Evolutionary conservation across 768 basidiomycete species (phyloP), one percentile per base, ranked within the genome.

Genomic region (Phanerodontia chrysosporium): DNA sequence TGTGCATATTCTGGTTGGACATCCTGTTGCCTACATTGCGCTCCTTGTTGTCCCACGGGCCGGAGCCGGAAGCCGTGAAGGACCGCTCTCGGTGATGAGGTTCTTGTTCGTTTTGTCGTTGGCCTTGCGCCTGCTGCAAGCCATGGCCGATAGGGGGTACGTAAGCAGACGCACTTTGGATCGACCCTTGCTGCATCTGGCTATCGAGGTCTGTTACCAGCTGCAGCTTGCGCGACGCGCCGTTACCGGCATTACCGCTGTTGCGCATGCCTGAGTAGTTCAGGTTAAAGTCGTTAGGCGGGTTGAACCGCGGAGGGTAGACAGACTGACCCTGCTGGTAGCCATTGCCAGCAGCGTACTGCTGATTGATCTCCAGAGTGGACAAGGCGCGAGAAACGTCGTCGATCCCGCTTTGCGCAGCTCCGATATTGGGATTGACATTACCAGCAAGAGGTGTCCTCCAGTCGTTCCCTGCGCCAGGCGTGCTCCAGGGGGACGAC

Each of bases 301-400:
- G 77, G 64, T 81, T 87, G 75, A 90, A 90, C 44, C 88, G 81
- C 36, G 89, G 89, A 4, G 88, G 86, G 65, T 86, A 84, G 10
- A 70, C 73, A 55, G 81, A 80, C 62, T 86, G 87, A 29, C 82
- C 79, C 22, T 75, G 59, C 62, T 70, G 58, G 57, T 61, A 71
- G 49, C 66, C 60, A 55, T 67, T 65, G 14, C 68, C 67, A 58
- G 62, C 63, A 45, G 62, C 61, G 49, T 68, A 72, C 58, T 74
- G 74, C 51, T 69, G 70, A 62, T 72, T 68, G 29, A 92, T 73
- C 64, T 92, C 90, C 56, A 93, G 76, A 32, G 81, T 73, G 16
- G 87, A 85, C 25, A 92, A 75, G 18, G 88, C 91, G 44, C 85
- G 83, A 64, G 87, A 82, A 16, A 92, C 85, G 56, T 93, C 90